Base-by-base conservation (phyloP, 1,139 yeast species). In the Meyerozyma guilliermondii region DNA sequence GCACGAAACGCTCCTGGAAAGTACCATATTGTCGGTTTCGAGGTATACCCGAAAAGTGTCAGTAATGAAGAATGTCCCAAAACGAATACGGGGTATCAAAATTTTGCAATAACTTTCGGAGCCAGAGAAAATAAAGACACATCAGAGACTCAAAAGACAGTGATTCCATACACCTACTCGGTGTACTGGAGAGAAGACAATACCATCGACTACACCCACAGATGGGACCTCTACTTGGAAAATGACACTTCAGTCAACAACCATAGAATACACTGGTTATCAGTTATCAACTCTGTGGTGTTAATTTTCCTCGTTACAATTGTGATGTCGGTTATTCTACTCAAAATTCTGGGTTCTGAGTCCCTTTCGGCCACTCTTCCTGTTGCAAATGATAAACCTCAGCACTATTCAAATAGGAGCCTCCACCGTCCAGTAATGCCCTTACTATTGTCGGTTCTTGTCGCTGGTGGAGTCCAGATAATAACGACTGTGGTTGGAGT, bases 121-220 rank as follows among this genome's bases (percentile, higher is more conserved):
- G 50, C 52, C 20, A 53, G 51, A 41, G 44, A 47, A 8, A 45
- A 51, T 10, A 6, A 5, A 26, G 28, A 26, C 4, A 16, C 43
- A 45, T 24, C 43, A 45, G 2, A 49, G 54, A 22, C 44, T 50
- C 13, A 46, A 39, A 66, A 67, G 38, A 59, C 68, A 1, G 54
- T 70, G 7, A 78, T 88, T 38, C 89, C 92, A 7, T 88, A 80
- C 62, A 85, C 96, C 1, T 89, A 88, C 56, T 79, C 96, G 0
- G 91, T 89, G 4, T 85, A 85, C 58, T 89, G 96, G 95, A 72
- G 94, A 59, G 95, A 88, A 60, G 96, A 88, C 47, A 66, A 68
- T 39, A 72, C 80, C 3, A 70, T 86, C 26, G 77, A 78, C 37
- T 86, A 89, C 76, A 74, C 73, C 40, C 72, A 80, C 47, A 70